phyloP scores from a whole-genome alignment of 1,284 basidiomycete species.

The Marasmius oreades region DNA sequence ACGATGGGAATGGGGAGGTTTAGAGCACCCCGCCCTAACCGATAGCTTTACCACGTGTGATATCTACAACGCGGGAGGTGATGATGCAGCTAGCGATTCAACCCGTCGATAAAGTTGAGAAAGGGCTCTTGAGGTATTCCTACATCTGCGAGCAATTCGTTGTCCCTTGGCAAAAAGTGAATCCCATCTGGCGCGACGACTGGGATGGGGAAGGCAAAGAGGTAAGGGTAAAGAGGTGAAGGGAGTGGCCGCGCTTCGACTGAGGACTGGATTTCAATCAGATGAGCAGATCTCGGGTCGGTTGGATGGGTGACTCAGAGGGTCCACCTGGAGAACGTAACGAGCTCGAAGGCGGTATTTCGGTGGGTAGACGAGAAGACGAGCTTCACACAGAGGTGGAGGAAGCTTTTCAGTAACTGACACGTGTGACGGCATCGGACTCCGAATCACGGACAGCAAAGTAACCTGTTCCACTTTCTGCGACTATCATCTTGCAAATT shows the following conservation, averaged over 20 bases:
- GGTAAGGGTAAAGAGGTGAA: slow-evolving; percentile 12
- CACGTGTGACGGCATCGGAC: too few species aligned
- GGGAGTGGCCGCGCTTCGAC: background rate
- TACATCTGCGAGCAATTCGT: slow-evolving; percentile 9
- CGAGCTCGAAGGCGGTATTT: too few species aligned
- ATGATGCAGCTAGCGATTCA: slow-evolving; percentile 21
- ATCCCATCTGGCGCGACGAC: slow-evolving; percentile 12
- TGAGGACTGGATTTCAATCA: background rate
- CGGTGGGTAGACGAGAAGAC: too few species aligned
- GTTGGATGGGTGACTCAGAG: background rate
- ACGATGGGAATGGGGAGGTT: slow-evolving; percentile 12
- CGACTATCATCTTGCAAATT: too few species aligned
- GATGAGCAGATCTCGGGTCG: background rate
- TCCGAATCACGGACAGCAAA: too few species aligned
- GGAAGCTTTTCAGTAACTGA: too few species aligned
- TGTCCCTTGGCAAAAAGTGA: slow-evolving; percentile 21
- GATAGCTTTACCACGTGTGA: slow-evolving; percentile 17
- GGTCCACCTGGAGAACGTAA: too few species aligned
- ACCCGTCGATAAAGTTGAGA: slow-evolving; percentile 21
- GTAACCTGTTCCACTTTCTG: too few species aligned
- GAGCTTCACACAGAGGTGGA: too few species aligned
- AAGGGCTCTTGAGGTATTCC: slow-evolving; percentile 18
- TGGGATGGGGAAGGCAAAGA: slow-evolving; percentile 14
- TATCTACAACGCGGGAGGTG: slow-evolving; percentile 17
- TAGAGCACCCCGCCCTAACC: slow-evolving; percentile 18